A percentile compares a stretch with the other conserved stretches of the same genome.
Conservation (phyloP, 352 stramenopile genomes). For the Globisporangium mamillatum region DNA sequence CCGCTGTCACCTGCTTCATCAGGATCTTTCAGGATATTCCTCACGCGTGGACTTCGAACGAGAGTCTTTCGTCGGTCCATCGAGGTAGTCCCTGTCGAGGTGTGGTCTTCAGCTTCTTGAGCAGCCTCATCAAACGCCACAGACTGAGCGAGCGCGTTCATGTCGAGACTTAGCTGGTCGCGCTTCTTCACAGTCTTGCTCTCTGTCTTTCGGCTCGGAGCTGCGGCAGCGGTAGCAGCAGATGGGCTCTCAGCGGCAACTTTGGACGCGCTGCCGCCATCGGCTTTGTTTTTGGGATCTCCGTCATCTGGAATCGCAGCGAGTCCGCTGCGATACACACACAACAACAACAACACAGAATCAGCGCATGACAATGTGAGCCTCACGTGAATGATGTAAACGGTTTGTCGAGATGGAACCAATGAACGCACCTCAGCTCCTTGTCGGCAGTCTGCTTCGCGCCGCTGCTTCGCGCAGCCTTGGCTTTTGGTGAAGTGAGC, state of each 20-base stretch:
- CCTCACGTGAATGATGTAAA: no score
- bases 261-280: not conserved
- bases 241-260: not conserved
- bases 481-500: slow-evolving; percentile 35
- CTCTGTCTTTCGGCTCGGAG: not conserved
- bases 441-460: not conserved
- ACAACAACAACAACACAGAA: not conserved
- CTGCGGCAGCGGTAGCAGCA: not conserved
- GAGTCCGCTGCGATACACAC: not conserved
- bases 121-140: not conserved
- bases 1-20: not conserved
- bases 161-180: slow-evolving; percentile 6
- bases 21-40: not conserved
- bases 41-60: slow-evolving; percentile 10
- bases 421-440: slow-evolving; percentile 1
- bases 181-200: not conserved
- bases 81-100: not conserved
- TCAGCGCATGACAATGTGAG: not conserved
- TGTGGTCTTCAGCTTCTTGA: not conserved
- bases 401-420: no score
- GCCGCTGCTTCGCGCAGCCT: not conserved
- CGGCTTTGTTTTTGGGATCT: not conserved
- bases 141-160: not conserved
- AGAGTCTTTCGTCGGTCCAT: slow-evolving; percentile 8
- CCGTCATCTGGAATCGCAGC: slow-evolving; percentile 7